A percentile compares a stretch with the other conserved stretches of the same genome.
Conservation (phyloP, 768 basidiomycete species). For the Leccinum subtestaceum region DNA sequence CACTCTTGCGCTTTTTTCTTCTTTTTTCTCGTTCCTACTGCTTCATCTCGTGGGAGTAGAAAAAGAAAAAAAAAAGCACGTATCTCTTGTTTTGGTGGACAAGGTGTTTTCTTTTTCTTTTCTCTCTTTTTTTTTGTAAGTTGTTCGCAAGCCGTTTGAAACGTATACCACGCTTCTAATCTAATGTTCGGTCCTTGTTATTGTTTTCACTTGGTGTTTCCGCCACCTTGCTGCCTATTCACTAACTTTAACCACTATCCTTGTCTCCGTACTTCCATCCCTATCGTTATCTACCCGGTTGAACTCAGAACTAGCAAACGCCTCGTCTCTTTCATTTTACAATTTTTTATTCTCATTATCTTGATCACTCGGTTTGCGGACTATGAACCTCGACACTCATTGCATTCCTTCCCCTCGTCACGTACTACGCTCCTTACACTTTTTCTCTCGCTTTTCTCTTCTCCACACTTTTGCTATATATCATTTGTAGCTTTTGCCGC, state of each 20-base stretch:
- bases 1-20: not conserved
- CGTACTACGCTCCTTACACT: not conserved
- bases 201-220: not conserved
- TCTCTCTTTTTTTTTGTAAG: constrained; percentile 1
- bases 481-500: constrained; percentile 13
- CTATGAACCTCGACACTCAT: constrained; percentile 13
- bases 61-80: not conserved
- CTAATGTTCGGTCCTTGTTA: constrained; percentile 3
- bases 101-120: not conserved
- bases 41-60: constrained; percentile 13
- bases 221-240: not conserved
- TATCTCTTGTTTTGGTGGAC: constrained; percentile 6
- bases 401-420: not conserved
- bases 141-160: constrained; percentile 10
- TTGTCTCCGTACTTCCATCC: constrained; percentile 2
- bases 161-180: constrained; percentile 20
- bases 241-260: not conserved
- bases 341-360: not conserved
- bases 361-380: constrained; percentile 1
- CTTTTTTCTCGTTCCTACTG: not conserved
- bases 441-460: not conserved
- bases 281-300: constrained; percentile 3
- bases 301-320: constrained; percentile 6
- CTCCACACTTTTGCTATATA: not conserved
- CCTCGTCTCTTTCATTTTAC: not conserved